phyloP scores from a whole-genome alignment of 352 stramenopile genomes.

The Globisporangium recalcitrans region DNA sequence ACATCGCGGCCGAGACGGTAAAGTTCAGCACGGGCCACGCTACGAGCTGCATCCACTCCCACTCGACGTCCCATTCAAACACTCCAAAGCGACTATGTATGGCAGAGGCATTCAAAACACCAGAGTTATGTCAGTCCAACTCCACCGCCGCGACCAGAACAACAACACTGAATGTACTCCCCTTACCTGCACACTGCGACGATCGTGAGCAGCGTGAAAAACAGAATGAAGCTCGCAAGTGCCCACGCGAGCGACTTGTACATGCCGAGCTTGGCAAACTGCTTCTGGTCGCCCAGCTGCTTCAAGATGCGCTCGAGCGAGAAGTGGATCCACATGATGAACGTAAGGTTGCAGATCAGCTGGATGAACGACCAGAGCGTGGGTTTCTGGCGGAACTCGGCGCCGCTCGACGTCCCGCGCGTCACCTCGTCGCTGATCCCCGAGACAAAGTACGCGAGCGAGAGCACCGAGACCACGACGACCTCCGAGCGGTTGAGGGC shows the following conservation, averaged over 20 bases:
- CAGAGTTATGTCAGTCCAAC: not conserved
- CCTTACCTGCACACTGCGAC: slow-evolving; percentile 57
- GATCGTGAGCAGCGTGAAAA: slow-evolving; percentile 85
- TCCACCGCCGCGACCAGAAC: not conserved
- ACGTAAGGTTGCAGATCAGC: slow-evolving; percentile 82
- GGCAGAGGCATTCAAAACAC: too few species aligned
- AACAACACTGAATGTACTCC: not conserved
- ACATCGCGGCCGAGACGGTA: slow-evolving; percentile 84
- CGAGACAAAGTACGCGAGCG: slow-evolving; percentile 69
- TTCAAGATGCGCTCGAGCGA: slow-evolving; percentile 83
- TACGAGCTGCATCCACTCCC: slow-evolving; percentile 90
- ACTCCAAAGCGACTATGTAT: slow-evolving; percentile 65
- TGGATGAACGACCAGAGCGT: slow-evolving; percentile 85
- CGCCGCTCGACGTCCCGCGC: slow-evolving; percentile 70
- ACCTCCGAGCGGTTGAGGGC: slow-evolving; percentile 48
- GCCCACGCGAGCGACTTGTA: slow-evolving; percentile 82
- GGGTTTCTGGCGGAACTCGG: slow-evolving; percentile 70
- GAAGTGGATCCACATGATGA: slow-evolving; percentile 90
- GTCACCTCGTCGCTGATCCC: slow-evolving; percentile 74
- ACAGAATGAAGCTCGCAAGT: slow-evolving; percentile 79
- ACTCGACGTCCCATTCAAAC: slow-evolving; percentile 89
- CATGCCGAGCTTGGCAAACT: slow-evolving; percentile 89
- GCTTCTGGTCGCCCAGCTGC: slow-evolving; percentile 76
- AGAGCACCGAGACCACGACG: slow-evolving; percentile 53
- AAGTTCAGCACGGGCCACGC: slow-evolving; percentile 91